Conservation (phyloP, 2,329 filamentous ascomycete genomes). For the Alternaria gansuensis region DNA sequence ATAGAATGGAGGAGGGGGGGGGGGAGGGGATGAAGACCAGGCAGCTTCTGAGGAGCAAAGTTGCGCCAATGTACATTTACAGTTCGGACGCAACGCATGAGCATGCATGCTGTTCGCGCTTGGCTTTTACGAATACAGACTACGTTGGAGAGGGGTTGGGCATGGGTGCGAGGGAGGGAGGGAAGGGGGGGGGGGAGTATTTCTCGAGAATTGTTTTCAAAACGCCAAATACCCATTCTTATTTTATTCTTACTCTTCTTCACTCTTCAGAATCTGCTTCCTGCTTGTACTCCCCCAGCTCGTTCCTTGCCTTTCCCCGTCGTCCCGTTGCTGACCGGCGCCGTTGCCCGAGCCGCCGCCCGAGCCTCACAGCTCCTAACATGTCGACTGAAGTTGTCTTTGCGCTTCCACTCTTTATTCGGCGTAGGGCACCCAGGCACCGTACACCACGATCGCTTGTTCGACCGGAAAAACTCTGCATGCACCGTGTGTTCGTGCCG, state of each 20-base stretch:
- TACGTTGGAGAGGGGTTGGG: background rate
- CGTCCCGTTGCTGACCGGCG: background rate
- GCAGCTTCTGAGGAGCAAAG: background rate
- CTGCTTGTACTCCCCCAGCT: background rate
- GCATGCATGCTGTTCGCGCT: background rate
- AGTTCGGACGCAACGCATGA: slow-evolving; percentile 1
- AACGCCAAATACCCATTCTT: background rate
- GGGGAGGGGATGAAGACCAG: background rate
- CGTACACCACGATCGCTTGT: slow-evolving; percentile 1
- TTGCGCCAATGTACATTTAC: slow-evolving; percentile 2
- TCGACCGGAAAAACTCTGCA: background rate
- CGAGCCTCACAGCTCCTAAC: background rate
- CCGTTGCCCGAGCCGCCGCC: background rate
- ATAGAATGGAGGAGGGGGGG: background rate
- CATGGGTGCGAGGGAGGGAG: too few species aligned
- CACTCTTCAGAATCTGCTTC: background rate
- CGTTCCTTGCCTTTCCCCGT: background rate
- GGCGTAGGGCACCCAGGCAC: background rate
- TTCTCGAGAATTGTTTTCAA: too few species aligned
- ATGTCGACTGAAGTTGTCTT: slow-evolving; percentile 8
- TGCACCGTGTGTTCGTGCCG: slow-evolving; percentile 15
- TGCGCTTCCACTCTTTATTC: slow-evolving; percentile 2
- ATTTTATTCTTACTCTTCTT: background rate
- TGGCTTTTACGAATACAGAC: background rate
- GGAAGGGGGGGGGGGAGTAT: too few species aligned